Conservation (phyloP, 176 grass and related monocot species). For the Eleusine indica region DNA sequence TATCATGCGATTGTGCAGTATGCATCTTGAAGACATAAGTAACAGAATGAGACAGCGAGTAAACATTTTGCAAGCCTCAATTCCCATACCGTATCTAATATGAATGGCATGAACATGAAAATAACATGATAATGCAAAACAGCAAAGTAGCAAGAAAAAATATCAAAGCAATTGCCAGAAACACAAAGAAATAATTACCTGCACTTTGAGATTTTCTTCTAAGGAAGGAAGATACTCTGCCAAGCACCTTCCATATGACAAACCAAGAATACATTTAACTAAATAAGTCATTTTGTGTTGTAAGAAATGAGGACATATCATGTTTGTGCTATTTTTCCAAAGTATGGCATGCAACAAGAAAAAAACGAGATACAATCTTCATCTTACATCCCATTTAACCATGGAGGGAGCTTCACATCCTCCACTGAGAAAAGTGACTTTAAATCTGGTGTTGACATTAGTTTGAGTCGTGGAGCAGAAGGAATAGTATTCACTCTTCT, state of each 20-base stretch:
- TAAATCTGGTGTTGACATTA: slow-evolving; percentile 79
- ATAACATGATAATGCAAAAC: slow-evolving; percentile 8
- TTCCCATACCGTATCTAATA: slow-evolving; percentile 19
- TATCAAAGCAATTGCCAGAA: slow-evolving; percentile 19
- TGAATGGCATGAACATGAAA: slow-evolving; percentile 8
- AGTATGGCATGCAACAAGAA: slow-evolving; percentile 7
- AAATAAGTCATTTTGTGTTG: not conserved
- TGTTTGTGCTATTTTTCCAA: not conserved
- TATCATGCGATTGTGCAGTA: not conserved
- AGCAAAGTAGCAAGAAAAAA: slow-evolving; percentile 1
- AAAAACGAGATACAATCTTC: not conserved
- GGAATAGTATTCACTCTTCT: slow-evolving; percentile 63
- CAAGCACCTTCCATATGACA: slow-evolving; percentile 78
- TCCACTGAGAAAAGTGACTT: slow-evolving; percentile 84
- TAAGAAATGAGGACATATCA: not conserved
- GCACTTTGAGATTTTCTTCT: slow-evolving; percentile 73
- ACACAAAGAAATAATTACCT: slow-evolving; percentile 47
- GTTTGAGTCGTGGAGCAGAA: slow-evolving; percentile 79
- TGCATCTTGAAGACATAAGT: not conserved
- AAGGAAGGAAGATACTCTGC: slow-evolving; percentile 74
- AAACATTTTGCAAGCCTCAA: not conserved
- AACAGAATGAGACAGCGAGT: slow-evolving; percentile 1
- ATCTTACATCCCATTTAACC: slow-evolving; percentile 92
- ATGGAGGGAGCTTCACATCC: slow-evolving; percentile 77
- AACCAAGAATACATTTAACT: slow-evolving; percentile 30